Evolutionary conservation across 2,329 filamentous ascomycete species (phyloP).

Genomic region (Penicillium sp.): DNA sequence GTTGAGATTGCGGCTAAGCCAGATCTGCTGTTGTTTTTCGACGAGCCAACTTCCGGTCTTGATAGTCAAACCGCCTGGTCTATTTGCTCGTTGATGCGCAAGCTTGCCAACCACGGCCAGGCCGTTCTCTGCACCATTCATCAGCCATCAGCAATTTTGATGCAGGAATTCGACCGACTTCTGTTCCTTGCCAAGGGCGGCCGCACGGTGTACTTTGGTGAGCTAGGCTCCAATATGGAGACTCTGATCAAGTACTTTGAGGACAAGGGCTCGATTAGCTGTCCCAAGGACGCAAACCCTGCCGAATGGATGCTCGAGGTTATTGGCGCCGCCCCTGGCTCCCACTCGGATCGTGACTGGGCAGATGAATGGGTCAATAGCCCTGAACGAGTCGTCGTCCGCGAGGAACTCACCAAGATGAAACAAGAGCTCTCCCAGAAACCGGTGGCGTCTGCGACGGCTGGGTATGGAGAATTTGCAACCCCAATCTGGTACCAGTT

Average conservation of each 20-base stretch:
- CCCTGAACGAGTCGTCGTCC: conserved; percentile 49
- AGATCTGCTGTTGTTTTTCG: conserved; percentile 80
- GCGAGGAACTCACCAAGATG: conserved; percentile 51
- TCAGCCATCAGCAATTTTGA: conserved; percentile 87
- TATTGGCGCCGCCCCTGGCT: conserved; percentile 60
- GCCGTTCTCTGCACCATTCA: conserved; percentile 93
- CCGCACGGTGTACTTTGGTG: conserved; percentile 66
- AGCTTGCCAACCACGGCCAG: conserved; percentile 84
- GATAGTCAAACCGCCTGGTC: conserved; percentile 91
- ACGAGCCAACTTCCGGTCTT: conserved; percentile 89
- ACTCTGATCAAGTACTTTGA: conserved; percentile 64
- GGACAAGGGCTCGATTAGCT: conserved; percentile 59
- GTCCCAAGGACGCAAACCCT: conserved; percentile 64
- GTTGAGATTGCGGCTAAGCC: conserved; percentile 92
- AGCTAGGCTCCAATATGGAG: conserved; percentile 59
- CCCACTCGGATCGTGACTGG: conserved; percentile 62
- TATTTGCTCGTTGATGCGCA: conserved; percentile 80
- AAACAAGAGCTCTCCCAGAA: conserved; percentile 23
- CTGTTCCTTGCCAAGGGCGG: conserved; percentile 64
- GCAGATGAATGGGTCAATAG: conserved; percentile 60
- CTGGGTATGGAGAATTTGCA: conserved; percentile 73
- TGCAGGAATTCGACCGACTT: conserved; percentile 73
- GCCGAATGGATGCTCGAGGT: conserved; percentile 65
- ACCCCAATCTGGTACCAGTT: conserved; percentile 70
- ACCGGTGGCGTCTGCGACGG: conserved; percentile 41